Evolutionary conservation across 1,139 yeast species (phyloP), one percentile per base, ranked within the genome.

Genomic region (Scheffersomyces cryptocercus): DNA sequence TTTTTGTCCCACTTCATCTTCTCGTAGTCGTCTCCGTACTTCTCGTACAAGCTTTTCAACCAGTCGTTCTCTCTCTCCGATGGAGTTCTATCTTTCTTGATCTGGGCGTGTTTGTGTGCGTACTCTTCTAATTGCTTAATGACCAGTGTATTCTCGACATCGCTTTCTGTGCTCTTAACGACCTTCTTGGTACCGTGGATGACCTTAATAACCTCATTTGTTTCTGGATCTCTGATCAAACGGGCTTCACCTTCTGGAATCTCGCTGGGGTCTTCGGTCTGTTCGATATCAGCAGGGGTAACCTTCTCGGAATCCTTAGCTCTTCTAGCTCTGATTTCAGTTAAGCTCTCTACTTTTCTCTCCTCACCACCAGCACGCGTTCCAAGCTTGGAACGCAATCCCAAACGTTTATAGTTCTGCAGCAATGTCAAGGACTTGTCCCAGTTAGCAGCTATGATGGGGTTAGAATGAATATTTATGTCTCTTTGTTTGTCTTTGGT

Each of bases 1-100:
- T 86, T 87, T 68, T 79, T 81, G 62, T 93, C 99, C 87, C 96
- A 86, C 62, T 83, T 85, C 98, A 95, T 93, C 56, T 83, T 87
- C 41, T 80, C 85, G 61, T 83, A 90, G 62, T 93, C 85, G 50
- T 90, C 95, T 14, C 97, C 97, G 61, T 93, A 82, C 64, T 88
- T 89, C 28, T 79, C 81, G 47, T 84, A 77, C 40, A 93, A 72
- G 20, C 67, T 66, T 41, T 66, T 67, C 37, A 89, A 66, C 96
- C 97, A 89, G 33, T 78, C 86, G 39, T 65, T 68, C 65, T 93
- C 98, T 55, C 96, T 73, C 37, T 78, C 84, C 44, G 90, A 81
- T 54, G 81, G 86, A 36, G 64, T 70, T 57, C 89, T 77, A 47
- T 74, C 85, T 39, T 55, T 65, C 47, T 68, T 78, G 11, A 72